These are phyloP conservation scores for Triticum monococcum DNA, from an alignment of 176 grass and related monocot species.

Conservation along the genomic window DNA sequence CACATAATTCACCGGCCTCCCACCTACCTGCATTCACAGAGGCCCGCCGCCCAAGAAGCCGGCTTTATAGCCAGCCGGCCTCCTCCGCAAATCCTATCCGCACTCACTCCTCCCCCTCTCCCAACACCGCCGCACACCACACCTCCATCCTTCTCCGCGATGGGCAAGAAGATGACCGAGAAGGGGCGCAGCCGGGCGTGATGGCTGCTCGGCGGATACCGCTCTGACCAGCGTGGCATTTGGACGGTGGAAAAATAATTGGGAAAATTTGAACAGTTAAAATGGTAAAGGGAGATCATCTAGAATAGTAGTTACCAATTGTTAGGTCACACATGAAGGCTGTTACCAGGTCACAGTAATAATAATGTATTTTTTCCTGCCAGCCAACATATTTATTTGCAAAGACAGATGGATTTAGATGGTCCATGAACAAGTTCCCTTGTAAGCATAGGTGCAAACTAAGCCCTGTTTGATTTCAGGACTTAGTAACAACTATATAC, in stretches of 20 bases:
- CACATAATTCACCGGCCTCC: too few species aligned
- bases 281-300: neutral
- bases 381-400: neutral
- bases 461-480: neutral
- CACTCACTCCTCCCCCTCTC: too few species aligned
- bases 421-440: neutral
- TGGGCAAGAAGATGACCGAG: too few species aligned
- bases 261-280: neutral
- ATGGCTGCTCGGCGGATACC: too few species aligned
- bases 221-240: neutral
- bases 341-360: neutral
- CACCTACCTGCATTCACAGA: too few species aligned
- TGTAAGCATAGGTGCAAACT: neutral
- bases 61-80: too few species aligned
- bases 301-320: neutral
- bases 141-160: too few species aligned
- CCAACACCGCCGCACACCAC: too few species aligned
- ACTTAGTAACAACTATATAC: neutral
- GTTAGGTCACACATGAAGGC: neutral
- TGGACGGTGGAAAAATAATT: neutral
- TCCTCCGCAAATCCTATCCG: too few species aligned
- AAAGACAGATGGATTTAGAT: neutral
- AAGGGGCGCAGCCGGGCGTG: too few species aligned
- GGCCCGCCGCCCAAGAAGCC: too few species aligned
- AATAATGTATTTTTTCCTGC: neutral